A percentile compares a stretch with the other conserved stretches of the same genome.
Evolutionary conservation across 345 rosid species (phyloP).

Genomic region (Citrus hindsii): DNA sequence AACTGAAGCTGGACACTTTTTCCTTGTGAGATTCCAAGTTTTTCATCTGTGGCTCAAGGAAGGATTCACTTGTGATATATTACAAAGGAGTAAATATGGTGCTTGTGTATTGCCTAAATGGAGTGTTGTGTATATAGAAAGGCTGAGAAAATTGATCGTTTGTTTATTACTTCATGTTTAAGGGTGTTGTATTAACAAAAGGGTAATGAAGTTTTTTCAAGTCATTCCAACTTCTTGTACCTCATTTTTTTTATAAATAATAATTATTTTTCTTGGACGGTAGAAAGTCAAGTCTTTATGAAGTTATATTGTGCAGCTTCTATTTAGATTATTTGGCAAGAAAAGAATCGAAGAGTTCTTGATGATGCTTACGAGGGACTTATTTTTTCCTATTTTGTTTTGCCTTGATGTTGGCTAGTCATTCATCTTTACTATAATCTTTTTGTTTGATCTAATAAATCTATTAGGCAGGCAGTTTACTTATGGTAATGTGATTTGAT

Average conservation of each 20-base stretch:
- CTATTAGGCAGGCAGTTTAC: not conserved
- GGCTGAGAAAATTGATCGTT: not conserved
- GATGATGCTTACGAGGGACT: not conserved
- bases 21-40: not conserved
- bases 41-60: not conserved
- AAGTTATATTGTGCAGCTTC: not conserved
- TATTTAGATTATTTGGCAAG: not conserved
- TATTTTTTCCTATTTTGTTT: not conserved
- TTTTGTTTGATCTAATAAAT: not conserved
- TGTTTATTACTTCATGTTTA: not conserved
- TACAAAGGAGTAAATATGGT: not conserved
- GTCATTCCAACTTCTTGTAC: not conserved
- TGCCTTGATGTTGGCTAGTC: too few relatives aligned
- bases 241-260: not conserved
- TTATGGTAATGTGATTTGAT: slow-evolving; percentile 13
- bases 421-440: not conserved
- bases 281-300: not conserved
- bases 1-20: not conserved
- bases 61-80: not conserved
- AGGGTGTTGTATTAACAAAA: not conserved
- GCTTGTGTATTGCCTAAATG: not conserved
- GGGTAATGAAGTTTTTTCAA: not conserved
- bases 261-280: not conserved
- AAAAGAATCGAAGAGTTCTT: not conserved
- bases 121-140: not conserved